Evolutionary conservation across 139 green algal genomes (phyloP).

Genomic region (Chlorella sp.): DNA sequence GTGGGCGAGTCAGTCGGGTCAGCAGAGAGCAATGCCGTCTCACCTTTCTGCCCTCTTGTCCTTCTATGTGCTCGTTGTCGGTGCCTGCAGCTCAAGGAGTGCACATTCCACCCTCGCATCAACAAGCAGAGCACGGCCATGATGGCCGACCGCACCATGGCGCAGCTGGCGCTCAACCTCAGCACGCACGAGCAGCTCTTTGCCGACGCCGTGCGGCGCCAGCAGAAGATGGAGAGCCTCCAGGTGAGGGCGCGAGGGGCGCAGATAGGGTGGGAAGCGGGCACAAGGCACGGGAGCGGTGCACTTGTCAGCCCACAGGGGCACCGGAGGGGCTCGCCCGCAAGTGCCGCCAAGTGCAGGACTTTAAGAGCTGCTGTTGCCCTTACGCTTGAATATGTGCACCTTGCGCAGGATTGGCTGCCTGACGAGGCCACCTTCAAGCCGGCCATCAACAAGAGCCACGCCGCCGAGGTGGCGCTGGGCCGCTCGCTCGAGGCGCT

Average conservation of each 20-base stretch:
- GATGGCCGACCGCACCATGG: constrained; percentile 56
- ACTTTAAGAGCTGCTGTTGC: no score
- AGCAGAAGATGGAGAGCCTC: constrained; percentile 19
- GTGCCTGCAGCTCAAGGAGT: constrained; percentile 31
- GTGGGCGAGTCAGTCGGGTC: no score
- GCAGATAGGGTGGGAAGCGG: neutral
- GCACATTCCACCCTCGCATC: constrained; percentile 69
- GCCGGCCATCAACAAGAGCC: constrained; percentile 40
- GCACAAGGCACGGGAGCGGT: no score
- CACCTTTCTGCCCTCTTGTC: no score
- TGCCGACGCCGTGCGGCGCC: constrained; percentile 51
- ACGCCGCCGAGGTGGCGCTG: constrained; percentile 19
- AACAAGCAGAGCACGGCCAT: constrained; percentile 43
- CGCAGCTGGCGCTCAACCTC: constrained; percentile 43
- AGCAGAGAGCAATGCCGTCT: no score
- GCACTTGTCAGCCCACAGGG: no score
- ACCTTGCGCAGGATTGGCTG: constrained; percentile 24
- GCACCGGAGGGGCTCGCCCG: no score
- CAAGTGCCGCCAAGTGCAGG: no score
- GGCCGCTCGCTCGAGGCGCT: constrained; percentile 19
- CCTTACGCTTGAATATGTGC: no score
- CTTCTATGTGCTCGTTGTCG: no score
- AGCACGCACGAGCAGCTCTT: constrained; percentile 56
- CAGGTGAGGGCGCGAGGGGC: neutral
- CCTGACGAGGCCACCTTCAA: constrained; percentile 77